phyloP scores from a whole-genome alignment of 1,284 basidiomycete genomes.

The Sporisorium graminicola region DNA sequence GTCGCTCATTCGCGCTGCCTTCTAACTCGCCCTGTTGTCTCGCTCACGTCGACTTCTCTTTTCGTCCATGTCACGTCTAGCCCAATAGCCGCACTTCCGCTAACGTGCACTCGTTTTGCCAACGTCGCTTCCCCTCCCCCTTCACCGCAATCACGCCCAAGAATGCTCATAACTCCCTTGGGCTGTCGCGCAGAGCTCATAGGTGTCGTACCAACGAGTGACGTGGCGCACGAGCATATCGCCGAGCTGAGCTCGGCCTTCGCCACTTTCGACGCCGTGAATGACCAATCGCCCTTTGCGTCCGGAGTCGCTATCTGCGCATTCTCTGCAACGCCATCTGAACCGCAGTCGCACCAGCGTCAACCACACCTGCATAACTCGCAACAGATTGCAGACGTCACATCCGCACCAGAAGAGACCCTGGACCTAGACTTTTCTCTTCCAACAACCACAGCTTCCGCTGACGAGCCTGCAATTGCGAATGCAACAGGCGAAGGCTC shows the following conservation, averaged over 20 bases:
- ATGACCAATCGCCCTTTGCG: constrained; percentile 7
- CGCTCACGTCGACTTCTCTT: constrained; percentile 5
- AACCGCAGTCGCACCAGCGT: neutral
- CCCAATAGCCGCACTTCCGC: constrained; percentile 21
- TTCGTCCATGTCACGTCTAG: constrained; percentile 10
- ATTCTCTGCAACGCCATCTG: neutral
- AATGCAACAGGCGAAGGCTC: neutral
- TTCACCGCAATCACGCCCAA: neutral
- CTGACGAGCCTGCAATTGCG: neutral
- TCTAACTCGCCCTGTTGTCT: constrained; percentile 6
- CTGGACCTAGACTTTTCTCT: constrained; percentile 5
- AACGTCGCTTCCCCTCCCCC: neutral
- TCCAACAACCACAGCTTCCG: neutral
- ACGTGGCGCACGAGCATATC: constrained; percentile 19
- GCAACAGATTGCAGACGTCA: neutral
- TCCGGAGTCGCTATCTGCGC: constrained; percentile 31
- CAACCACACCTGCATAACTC: neutral
- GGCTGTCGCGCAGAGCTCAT: constrained; percentile 14
- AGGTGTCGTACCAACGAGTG: constrained; percentile 2
- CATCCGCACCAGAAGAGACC: neutral
- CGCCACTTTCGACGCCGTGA: neutral
- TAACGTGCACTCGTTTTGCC: constrained; percentile 12
- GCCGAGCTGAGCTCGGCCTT: constrained; percentile 16
- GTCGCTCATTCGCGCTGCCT: constrained; percentile 11
- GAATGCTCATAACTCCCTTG: constrained; percentile 20